These are phyloP conservation scores for Harringtonia lauricola DNA, from an alignment of 2,329 filamentous ascomycete genomes.

Conservation along the genomic window DNA sequence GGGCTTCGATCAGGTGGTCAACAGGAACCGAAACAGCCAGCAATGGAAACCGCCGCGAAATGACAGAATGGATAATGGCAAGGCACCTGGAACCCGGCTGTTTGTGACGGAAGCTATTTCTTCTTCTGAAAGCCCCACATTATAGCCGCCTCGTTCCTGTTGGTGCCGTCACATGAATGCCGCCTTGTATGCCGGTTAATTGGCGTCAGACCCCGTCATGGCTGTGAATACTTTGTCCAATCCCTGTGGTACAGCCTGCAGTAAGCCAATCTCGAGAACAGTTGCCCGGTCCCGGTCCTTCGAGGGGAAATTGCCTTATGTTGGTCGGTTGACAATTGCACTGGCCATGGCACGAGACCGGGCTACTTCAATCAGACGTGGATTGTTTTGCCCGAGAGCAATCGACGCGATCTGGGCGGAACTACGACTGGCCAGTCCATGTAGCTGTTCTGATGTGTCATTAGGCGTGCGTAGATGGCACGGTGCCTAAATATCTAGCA, in stretches of 20 bases:
- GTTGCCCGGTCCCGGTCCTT: conserved; percentile 75
- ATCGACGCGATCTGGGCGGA: conserved; percentile 92
- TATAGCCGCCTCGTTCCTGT: conserved; percentile 64
- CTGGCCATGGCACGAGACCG: conserved; percentile 68
- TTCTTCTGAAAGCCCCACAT: conserved; percentile 68
- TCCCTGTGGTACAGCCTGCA: conserved; percentile 73
- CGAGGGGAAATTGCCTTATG: conserved; percentile 82
- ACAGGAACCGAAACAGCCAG: conserved; percentile 76
- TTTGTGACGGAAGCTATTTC: conserved; percentile 68
- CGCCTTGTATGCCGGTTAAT: conserved; percentile 90
- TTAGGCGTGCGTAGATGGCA: too few species aligned
- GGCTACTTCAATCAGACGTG: conserved; percentile 57
- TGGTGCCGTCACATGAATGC: conserved; percentile 89
- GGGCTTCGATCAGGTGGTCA: conserved; percentile 82
- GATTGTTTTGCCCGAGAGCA: conserved; percentile 87
- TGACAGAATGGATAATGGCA: conserved; percentile 70
- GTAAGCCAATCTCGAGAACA: conserved; percentile 67
- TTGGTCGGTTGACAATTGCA: conserved; percentile 77
- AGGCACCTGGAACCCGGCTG: conserved; percentile 68
- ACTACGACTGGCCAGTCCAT: too few species aligned
- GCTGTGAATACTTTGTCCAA: conserved; percentile 85
- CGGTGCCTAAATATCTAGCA: too few species aligned
- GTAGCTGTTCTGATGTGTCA: too few species aligned
- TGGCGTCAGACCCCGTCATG: conserved; percentile 81
- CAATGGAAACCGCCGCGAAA: conserved; percentile 88